Evolutionary conservation across 2,329 filamentous ascomycete genomes (phyloP).

Genomic region (Aciculosporium take): DNA sequence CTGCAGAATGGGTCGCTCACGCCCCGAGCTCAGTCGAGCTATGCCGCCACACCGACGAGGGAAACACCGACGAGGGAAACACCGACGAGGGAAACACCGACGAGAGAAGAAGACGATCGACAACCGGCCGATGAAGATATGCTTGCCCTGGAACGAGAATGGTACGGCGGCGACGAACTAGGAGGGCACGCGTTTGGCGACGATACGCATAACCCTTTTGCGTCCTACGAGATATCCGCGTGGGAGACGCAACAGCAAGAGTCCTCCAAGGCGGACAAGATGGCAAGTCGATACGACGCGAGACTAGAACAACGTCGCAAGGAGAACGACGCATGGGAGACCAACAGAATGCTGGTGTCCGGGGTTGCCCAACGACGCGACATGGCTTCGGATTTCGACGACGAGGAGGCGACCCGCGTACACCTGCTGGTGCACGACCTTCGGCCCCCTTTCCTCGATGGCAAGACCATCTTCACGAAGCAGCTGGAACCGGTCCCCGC

Average conservation of each 20-base stretch:
- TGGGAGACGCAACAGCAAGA: slow-evolving; percentile 70
- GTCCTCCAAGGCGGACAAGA: slow-evolving; percentile 63
- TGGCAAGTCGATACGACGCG: slow-evolving; percentile 53
- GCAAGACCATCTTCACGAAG: slow-evolving; percentile 91
- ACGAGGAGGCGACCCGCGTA: slow-evolving; percentile 77
- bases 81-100: slow-evolving; percentile 21
- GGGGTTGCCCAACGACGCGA: slow-evolving; percentile 85
- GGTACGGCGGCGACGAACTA: slow-evolving; percentile 80
- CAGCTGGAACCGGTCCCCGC: slow-evolving; percentile 91
- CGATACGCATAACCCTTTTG: slow-evolving; percentile 86
- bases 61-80: no score
- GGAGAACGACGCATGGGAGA: slow-evolving; percentile 96
- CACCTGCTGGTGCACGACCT: slow-evolving; percentile 90
- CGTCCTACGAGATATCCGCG: slow-evolving; percentile 57
- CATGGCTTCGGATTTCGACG: slow-evolving; percentile 71
- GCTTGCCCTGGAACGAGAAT: slow-evolving; percentile 71
- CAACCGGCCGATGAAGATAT: slow-evolving; percentile 56
- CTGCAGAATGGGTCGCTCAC: slow-evolving; percentile 22
- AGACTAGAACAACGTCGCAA: slow-evolving; percentile 74
- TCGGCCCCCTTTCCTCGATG: slow-evolving; percentile 86
- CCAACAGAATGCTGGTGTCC: slow-evolving; percentile 93
- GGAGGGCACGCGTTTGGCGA: slow-evolving; percentile 74
- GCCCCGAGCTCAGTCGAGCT: slow-evolving; percentile 20
- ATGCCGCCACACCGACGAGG: no score
- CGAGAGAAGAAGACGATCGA: slow-evolving; percentile 31